Evolutionary conservation across 2,329 filamentous ascomycete species (phyloP).

Genomic region (Fusarium metavorans): DNA sequence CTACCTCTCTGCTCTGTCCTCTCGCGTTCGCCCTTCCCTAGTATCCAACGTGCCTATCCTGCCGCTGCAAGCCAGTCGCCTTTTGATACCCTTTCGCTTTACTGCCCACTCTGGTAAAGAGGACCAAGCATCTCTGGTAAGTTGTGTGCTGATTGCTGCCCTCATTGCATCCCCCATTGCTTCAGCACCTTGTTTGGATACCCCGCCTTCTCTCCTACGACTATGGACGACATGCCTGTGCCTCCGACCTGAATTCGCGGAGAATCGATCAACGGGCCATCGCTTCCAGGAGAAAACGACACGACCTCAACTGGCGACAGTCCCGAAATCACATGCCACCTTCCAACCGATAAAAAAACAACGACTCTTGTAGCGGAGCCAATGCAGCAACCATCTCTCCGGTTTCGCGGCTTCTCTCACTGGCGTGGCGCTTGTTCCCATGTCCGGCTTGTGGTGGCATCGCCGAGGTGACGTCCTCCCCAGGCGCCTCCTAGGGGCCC

Average conservation of each 20-base stretch:
- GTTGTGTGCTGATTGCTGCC: slow-evolving; percentile 27
- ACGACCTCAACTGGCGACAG: slow-evolving; percentile 8
- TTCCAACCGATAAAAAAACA: slow-evolving; percentile 8
- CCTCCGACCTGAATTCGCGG: not conserved
- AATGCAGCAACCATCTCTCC: slow-evolving; percentile 25
- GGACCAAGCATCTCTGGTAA: slow-evolving; percentile 42
- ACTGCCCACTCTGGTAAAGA: slow-evolving; percentile 37
- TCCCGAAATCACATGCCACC: slow-evolving; percentile 26
- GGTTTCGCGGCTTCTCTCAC: slow-evolving; percentile 17
- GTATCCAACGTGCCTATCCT: slow-evolving; percentile 33
- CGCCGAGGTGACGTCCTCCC: slow-evolving; percentile 41
- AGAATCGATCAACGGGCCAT: slow-evolving; percentile 16
- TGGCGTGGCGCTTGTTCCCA: slow-evolving; percentile 35
- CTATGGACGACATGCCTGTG: not conserved
- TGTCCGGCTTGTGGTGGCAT: slow-evolving; percentile 30
- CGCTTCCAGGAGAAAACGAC: slow-evolving; percentile 8
- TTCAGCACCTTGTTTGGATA: not conserved
- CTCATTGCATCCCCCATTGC: slow-evolving; percentile 3
- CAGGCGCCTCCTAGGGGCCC: slow-evolving; percentile 30
- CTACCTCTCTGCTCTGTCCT: slow-evolving; percentile 36
- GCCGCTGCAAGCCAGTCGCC: slow-evolving; percentile 45
- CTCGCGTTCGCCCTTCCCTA: slow-evolving; percentile 41
- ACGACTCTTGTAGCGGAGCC: slow-evolving; percentile 7
- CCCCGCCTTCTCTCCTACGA: slow-evolving; percentile 1
- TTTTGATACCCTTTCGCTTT: slow-evolving; percentile 41